phyloP scores from a whole-genome alignment of 768 basidiomycete species.

The Mrakia blollopis region DNA sequence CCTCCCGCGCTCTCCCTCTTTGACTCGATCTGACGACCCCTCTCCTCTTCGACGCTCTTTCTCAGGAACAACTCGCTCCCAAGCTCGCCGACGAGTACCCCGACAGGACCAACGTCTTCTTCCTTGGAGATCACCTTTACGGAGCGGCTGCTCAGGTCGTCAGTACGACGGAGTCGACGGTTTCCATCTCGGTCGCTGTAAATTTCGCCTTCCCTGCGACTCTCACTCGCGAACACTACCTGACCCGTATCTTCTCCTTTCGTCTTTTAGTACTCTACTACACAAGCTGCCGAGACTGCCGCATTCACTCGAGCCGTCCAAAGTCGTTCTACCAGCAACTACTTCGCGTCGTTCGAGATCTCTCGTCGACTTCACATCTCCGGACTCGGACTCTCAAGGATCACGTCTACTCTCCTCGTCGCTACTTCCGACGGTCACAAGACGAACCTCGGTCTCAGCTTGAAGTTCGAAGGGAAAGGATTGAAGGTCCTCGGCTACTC shows the following conservation, averaged over 20 bases:
- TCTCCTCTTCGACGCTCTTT: background rate
- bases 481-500: constrained; percentile 92
- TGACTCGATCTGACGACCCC: background rate
- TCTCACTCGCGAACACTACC: background rate
- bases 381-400: constrained; percentile 74
- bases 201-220: constrained; percentile 38
- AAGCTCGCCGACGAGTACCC: constrained; percentile 85
- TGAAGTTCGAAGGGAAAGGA: constrained; percentile 93
- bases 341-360: constrained; percentile 73
- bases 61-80: constrained; percentile 69
- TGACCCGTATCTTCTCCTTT: background rate
- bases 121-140: constrained; percentile 89
- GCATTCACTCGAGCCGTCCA: constrained; percentile 67
- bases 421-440: constrained; percentile 68
- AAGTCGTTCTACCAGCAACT: constrained; percentile 52
- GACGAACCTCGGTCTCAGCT: constrained; percentile 82
- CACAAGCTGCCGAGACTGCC: constrained; percentile 71
- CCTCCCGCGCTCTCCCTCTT: background rate
- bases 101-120: constrained; percentile 83
- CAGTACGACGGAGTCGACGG: constrained; percentile 59
- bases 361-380: constrained; percentile 69
- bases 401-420: constrained; percentile 92
- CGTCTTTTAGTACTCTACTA: constrained; percentile 68
- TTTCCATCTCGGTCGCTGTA: constrained; percentile 86
- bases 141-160: constrained; percentile 91